Base-by-base conservation (phyloP, 129 eudicot species). In the Saposhnikovia divaricata region DNA sequence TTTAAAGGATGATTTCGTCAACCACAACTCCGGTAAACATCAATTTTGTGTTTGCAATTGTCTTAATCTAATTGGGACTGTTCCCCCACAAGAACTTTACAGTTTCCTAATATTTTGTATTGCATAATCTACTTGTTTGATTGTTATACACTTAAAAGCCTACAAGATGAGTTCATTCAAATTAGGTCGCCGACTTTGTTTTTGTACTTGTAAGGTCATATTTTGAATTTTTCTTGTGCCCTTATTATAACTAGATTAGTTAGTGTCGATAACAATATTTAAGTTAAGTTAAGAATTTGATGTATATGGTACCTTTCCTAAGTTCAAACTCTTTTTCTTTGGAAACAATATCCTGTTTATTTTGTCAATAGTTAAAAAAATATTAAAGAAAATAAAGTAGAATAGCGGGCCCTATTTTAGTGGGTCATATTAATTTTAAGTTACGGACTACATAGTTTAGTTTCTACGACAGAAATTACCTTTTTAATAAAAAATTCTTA, bases 1-100 rank as follows among this genome's bases (percentile, higher is more conserved):
- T 85, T 71, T 95, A 72, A 83, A 55, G 47, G 98, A 89, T 84
- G 97, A 93, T 77, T 88, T 83, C 80, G 73, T 80, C 51, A 90
- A 88, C 75, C 85, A 81, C 51, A 86, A 85, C 79, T 72, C 91
- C 73, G 96, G 98, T 93, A 86, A 85, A 85, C 72, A 57, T 76
- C 66, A 76, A 21, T 18, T 37, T 44, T 69, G 43, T 18, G n/a
- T 77, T 31, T 46, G 23, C 1, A 13, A 43, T 5, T 15, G 43
- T 37, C 28, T n/a, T 2, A 13, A 13, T 66, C 10, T 63, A 8
- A 63, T n/a, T 9, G 69, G 15, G 21, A 21, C 21, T 16, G 55
- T 16, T 15, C 21, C 66, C 31, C 71, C 71, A 65, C 72, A 3
- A 28, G 39, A 28, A 65, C 16, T 28, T 21, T 27, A 65, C 19